Conservation (phyloP, 1,284 basidiomycete genomes). For the Ganoderma multipileum region DNA sequence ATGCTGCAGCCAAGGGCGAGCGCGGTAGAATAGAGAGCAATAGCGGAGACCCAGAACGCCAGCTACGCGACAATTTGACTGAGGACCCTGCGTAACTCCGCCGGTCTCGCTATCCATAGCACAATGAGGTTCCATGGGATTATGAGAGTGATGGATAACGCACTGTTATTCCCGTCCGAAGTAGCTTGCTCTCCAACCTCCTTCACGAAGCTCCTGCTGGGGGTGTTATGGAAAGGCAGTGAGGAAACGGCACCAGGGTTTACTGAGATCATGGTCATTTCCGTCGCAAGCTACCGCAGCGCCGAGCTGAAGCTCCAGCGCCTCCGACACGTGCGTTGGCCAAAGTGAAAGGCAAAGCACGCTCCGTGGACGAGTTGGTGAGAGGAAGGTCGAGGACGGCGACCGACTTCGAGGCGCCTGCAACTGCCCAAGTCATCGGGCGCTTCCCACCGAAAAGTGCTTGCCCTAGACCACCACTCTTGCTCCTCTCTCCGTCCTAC, state of each 20-base stretch:
- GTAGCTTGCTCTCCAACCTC: too few species aligned
- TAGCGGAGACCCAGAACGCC: not conserved
- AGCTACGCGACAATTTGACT: not conserved
- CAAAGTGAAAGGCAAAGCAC: not conserved
- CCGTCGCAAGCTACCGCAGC: not conserved
- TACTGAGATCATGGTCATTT: not conserved
- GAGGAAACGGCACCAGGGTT: too few species aligned
- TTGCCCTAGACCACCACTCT: slow-evolving; percentile 17
- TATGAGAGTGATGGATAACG: not conserved
- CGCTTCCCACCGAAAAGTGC: not conserved
- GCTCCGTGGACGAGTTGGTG: not conserved
- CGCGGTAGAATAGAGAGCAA: not conserved
- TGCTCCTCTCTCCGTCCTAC: slow-evolving; percentile 6
- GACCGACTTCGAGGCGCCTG: not conserved
- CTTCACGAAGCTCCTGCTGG: not conserved
- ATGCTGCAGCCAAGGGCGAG: not conserved
- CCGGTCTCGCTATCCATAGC: not conserved
- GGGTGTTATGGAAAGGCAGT: too few species aligned
- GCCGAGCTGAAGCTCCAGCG: not conserved
- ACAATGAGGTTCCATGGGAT: not conserved
- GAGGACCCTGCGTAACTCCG: not conserved
- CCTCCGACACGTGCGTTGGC: not conserved
- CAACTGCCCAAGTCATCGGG: slow-evolving; percentile 7
- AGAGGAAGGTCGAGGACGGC: not conserved
- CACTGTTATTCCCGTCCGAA: not conserved